These are phyloP conservation scores for Gossypium trilobum DNA, from an alignment of 441 rosid genomes.

Conservation along the genomic window DNA sequence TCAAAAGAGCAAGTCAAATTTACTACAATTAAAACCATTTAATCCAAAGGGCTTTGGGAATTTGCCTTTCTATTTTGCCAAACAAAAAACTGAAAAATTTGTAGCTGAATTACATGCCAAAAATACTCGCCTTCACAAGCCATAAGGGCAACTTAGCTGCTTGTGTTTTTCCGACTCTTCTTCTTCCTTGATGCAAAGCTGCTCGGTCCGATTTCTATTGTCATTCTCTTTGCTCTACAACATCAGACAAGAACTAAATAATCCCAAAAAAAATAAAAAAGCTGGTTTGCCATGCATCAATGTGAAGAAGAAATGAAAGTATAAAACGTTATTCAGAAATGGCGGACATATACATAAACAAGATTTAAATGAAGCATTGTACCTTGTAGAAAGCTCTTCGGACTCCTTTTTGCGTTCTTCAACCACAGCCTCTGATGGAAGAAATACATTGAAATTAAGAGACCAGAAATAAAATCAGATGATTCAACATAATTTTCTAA, in stretches of 20 bases:
- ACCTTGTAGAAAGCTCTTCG: constrained; percentile 43
- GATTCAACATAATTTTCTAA: not conserved
- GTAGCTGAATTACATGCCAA: not conserved
- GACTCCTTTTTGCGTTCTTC: constrained; percentile 34
- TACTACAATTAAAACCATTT: not conserved
- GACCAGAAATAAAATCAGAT: not conserved
- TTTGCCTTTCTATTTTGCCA: not conserved
- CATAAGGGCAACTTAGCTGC: constrained; percentile 6
- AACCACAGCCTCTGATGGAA: constrained; percentile 16
- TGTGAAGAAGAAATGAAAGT: not conserved
- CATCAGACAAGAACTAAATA: not conserved
- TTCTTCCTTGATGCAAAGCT: constrained; percentile 62
- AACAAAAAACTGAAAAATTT: not conserved
- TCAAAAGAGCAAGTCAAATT: not conserved
- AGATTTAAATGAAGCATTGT: not conserved
- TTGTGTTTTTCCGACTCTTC: constrained; percentile 44
- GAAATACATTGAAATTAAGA: constrained; percentile 7
- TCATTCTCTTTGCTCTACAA: constrained; percentile 64
- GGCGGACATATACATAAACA: not conserved
- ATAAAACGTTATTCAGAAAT: not conserved
- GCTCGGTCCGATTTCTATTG: constrained; percentile 59
- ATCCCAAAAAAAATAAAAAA: not conserved
- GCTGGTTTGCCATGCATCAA: not conserved
- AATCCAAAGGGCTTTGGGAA: not conserved
- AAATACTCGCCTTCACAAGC: not conserved